These are phyloP conservation scores for Lentinus tigrinus DNA, from an alignment of 768 basidiomycete genomes.

Conservation along the genomic window DNA sequence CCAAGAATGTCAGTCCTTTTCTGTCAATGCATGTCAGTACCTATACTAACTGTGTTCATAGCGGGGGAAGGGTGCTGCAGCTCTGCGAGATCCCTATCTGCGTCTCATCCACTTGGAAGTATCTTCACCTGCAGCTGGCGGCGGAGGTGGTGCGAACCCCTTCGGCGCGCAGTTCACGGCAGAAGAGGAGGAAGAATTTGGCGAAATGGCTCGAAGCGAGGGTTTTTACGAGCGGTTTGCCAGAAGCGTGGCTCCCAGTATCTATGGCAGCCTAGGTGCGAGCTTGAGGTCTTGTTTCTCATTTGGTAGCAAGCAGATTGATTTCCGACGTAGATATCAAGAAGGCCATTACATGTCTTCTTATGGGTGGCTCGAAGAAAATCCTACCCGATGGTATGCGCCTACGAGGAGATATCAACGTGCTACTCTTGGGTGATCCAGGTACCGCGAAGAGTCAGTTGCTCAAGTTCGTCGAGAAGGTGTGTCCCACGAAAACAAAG, in stretches of 20 bases:
- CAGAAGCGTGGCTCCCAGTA: conserved; percentile 93
- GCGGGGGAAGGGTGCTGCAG: conserved; percentile 83
- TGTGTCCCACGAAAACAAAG: conserved; percentile 26
- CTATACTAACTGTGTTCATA: conserved; percentile 26
- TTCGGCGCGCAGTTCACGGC: conserved; percentile 89
- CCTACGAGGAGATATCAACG: conserved; percentile 96
- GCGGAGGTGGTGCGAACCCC: conserved; percentile 73
- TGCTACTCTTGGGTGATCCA: conserved; percentile 92
- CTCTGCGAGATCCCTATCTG: conserved; percentile 91
- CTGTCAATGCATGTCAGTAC: neutral
- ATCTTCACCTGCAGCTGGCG: conserved; percentile 71
- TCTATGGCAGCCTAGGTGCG: conserved; percentile 90
- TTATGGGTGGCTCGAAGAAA: conserved; percentile 98
- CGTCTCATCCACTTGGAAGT: conserved; percentile 91
- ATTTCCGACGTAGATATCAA: conserved; percentile 79
- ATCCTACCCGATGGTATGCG: conserved; percentile 96
- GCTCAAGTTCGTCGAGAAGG: conserved; percentile 98
- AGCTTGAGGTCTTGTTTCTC: neutral
- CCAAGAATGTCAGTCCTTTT: conserved; percentile 64
- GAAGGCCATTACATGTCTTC: conserved; percentile 93
- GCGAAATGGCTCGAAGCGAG: conserved; percentile 84
- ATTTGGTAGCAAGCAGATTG: neutral
- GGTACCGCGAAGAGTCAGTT: conserved; percentile 98
- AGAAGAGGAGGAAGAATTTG: conserved; percentile 97
- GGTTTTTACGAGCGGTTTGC: conserved; percentile 93